A percentile compares a stretch with the other conserved stretches of the same genome.
Conservation (phyloP, 208 protist species). For the Trichomonas tenax region DNA sequence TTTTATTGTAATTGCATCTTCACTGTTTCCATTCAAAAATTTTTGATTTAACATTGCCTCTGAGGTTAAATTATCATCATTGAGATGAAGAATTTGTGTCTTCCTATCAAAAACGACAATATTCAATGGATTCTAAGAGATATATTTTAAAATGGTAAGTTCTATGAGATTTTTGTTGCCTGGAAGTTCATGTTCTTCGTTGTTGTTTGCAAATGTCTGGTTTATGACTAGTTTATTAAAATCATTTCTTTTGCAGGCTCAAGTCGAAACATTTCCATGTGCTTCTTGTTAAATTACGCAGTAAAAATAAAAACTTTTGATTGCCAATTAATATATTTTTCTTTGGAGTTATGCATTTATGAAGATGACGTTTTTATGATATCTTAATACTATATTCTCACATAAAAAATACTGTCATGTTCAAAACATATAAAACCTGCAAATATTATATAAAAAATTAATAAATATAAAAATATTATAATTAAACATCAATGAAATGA, state of each 20-base stretch:
- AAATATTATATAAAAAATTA: too few relatives aligned
- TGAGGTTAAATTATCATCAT: background rate
- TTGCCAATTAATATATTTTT: background rate
- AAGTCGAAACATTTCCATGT: background rate
- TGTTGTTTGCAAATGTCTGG: background rate
- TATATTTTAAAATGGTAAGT: background rate
- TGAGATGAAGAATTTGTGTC: background rate
- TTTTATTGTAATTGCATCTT: background rate
- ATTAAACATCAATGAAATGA: too few relatives aligned
- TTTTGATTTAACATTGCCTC: background rate
- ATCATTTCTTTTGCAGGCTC: background rate
- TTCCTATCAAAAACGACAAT: background rate
- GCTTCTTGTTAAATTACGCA: background rate
- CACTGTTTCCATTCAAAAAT: background rate
- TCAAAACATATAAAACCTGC: too few relatives aligned
- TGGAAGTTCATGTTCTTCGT: background rate
- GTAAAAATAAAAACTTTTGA: background rate
- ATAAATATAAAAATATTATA: too few relatives aligned
- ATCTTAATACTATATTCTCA: too few relatives aligned
- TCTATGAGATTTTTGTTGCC: background rate
- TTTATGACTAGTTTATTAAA: background rate
- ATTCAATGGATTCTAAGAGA: background rate
- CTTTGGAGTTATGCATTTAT: too few relatives aligned
- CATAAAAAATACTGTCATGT: too few relatives aligned
- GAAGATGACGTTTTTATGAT: too few relatives aligned